Percentiles rank a stretch among this genome's conserved stretches.
These are phyloP conservation scores for Lentinula novae-zelandiae DNA, from an alignment of 1,284 basidiomycete species.

Conservation along the genomic window DNA sequence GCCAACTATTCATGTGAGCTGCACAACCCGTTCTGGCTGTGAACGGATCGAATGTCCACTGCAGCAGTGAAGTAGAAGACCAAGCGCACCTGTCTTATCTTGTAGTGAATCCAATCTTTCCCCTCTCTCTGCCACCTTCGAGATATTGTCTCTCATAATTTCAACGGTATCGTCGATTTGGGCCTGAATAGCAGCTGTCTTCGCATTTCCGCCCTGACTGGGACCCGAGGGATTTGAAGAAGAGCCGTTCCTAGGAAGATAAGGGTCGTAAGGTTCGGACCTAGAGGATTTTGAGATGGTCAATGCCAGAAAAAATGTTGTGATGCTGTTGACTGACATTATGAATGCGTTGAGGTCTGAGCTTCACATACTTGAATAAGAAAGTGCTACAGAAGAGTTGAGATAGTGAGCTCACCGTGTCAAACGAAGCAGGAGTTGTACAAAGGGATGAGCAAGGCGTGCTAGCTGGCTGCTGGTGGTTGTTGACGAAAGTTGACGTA, in stretches of 20 bases:
- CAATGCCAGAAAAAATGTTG: neutral
- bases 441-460: neutral
- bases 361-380: neutral
- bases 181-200: conserved; percentile 89
- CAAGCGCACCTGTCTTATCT: conserved; percentile 82
- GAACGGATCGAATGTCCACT: neutral
- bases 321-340: conserved; percentile 12
- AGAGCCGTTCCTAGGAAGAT: conserved; percentile 80
- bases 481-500: conserved; percentile 1
- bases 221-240: conserved; percentile 54
- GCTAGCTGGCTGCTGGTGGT: neutral
- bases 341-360: neutral
- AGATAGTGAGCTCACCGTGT: conserved; percentile 13
- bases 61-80: neutral
- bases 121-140: conserved; percentile 92
- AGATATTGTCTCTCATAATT: conserved; percentile 98
- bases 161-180: conserved; percentile 96
- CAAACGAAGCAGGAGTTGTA: conserved; percentile 10
- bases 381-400: no score
- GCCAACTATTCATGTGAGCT: neutral
- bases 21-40: neutral
- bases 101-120: conserved; percentile 93
- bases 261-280: conserved; percentile 96
- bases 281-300: conserved; percentile 29
- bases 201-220: conserved; percentile 57